These are phyloP conservation scores for Populus tomentosa DNA, from an alignment of 441 rosid genomes.

Conservation along the genomic window DNA sequence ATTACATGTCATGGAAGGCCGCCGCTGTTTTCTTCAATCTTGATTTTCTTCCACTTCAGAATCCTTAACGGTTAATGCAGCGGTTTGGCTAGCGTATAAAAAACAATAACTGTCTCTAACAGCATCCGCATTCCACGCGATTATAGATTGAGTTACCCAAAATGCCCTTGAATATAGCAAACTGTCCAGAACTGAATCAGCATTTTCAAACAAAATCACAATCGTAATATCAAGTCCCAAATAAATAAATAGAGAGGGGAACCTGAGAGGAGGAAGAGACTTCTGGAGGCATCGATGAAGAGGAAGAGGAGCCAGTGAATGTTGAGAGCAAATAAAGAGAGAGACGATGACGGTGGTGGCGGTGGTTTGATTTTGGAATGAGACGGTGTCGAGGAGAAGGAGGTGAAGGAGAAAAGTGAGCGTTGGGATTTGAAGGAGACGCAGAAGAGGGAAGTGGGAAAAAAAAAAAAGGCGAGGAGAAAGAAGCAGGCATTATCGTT, in stretches of 20 bases:
- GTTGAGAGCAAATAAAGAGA: conserved; percentile 6
- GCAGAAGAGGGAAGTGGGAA: neutral
- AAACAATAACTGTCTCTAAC: conserved; percentile 58
- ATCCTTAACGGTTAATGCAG: conserved; percentile 48
- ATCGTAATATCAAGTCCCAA: neutral
- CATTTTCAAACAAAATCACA: conserved; percentile 10
- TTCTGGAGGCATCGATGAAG: conserved; percentile 39
- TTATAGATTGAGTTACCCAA: conserved; percentile 62
- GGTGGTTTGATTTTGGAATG: conserved; percentile 5
- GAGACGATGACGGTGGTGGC: neutral
- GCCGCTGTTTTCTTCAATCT: conserved; percentile 51
- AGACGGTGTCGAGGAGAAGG: conserved; percentile 16
- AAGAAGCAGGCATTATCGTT: neutral
- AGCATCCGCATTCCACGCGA: conserved; percentile 80
- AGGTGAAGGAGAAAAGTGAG: conserved; percentile 3
- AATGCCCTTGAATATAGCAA: conserved; percentile 62
- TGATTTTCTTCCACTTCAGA: conserved; percentile 54
- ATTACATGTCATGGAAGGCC: conserved; percentile 54
- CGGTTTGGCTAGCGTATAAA: conserved; percentile 62
- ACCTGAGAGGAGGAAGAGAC: conserved; percentile 49
- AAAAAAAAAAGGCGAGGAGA: too few species aligned
- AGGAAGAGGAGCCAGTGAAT: conserved; percentile 28
- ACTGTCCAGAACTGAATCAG: conserved; percentile 44
- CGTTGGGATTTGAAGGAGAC: conserved; percentile 2
- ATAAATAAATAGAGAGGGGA: neutral